Evolutionary conservation across 148 eudicot genomes (phyloP), one percentile per base, ranked within the genome.

Genomic region (Tetragonia tetragonoides): DNA sequence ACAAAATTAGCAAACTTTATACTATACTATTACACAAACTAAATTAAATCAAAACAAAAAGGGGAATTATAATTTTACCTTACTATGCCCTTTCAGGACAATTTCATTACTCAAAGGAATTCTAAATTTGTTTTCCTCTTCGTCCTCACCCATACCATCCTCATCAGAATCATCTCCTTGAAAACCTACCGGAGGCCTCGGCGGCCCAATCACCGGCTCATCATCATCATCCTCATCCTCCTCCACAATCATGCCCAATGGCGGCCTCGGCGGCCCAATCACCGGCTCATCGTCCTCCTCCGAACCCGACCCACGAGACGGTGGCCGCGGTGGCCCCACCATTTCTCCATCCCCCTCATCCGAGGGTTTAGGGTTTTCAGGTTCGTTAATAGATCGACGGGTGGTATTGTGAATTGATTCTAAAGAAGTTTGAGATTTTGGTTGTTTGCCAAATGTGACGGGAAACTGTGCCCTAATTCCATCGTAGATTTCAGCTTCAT

Each of bases 31-130:
- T 24, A 62, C 1, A 10, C 54, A 51, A 2, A 24, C 23, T 6
- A 65, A 17, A 17, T 5, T 18, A 18, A 75, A 28, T 62, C 15
- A 40, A 1, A 23, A 60, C 20, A 37, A 9, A 21, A 65, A 67
- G 28, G 3, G 24, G 14, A 7, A 57, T 8, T 0, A 7, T 49
- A 10, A 2, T 53, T 11, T 24, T 80, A 95, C 98, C 95, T 95
- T 95, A 59, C 80, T 86, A 74, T 92, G 98, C 28, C 98, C 98
- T 83, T 95, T 95, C 82, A 95, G 76, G 6, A 95, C 89, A 87
- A 95, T 95, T 82, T 95, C 98, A 78, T 95, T 92, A 74, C 92
- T 92, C 81, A 88, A 24, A 14, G 98, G 98, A 46, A 95, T 86
- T 39, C 91, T 81, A 81, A 75, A 79, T 34, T 47, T 72, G 77